Percentiles rank a stretch among this genome's conserved stretches.
phyloP scores from a whole-genome alignment of 2,329 filamentous ascomycete genomes.

The Ambrosiella beaveri region DNA sequence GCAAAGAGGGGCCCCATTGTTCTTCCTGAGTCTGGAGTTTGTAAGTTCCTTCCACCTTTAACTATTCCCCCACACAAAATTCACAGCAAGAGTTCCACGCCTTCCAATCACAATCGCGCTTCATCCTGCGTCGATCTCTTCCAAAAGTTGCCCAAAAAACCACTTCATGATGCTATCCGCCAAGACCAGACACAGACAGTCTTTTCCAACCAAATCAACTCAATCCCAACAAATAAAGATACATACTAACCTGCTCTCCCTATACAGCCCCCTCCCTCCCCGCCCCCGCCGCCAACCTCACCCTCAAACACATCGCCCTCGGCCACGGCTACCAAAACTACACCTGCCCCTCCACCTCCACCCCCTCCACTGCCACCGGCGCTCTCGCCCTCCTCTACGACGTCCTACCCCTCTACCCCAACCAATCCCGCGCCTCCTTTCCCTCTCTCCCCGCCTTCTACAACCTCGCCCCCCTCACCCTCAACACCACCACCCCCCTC shows the following conservation, averaged over 20 bases:
- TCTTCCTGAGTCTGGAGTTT: conserved; percentile 1
- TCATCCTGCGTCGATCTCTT: too few relatives aligned
- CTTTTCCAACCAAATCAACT: too few relatives aligned
- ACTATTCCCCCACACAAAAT: not conserved
- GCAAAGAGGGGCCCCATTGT: not conserved
- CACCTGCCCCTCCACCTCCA: conserved; percentile 1
- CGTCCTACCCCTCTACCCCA: conserved; percentile 33
- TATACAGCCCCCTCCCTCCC: conserved; percentile 23
- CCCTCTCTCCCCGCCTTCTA: conserved; percentile 15
- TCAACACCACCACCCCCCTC: conserved; percentile 28
- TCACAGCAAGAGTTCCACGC: not conserved
- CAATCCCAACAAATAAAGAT: not conserved
- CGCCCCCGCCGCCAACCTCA: conserved; percentile 22
- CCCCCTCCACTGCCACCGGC: conserved; percentile 16
- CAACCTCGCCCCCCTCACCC: conserved; percentile 24
- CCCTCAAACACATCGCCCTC: conserved; percentile 38
- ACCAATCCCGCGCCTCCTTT: conserved; percentile 23
- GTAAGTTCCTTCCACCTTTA: not conserved
- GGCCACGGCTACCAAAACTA: conserved; percentile 55
- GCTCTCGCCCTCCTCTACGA: conserved; percentile 46
- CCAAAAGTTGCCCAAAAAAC: too few relatives aligned
- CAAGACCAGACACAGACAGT: too few relatives aligned
- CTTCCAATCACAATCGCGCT: too few relatives aligned
- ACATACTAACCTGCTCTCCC: conserved; percentile 9
- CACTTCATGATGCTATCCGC: too few relatives aligned